Base-by-base conservation (phyloP, 805 yeast genomes). In the Suhomyces xylopsoci region DNA sequence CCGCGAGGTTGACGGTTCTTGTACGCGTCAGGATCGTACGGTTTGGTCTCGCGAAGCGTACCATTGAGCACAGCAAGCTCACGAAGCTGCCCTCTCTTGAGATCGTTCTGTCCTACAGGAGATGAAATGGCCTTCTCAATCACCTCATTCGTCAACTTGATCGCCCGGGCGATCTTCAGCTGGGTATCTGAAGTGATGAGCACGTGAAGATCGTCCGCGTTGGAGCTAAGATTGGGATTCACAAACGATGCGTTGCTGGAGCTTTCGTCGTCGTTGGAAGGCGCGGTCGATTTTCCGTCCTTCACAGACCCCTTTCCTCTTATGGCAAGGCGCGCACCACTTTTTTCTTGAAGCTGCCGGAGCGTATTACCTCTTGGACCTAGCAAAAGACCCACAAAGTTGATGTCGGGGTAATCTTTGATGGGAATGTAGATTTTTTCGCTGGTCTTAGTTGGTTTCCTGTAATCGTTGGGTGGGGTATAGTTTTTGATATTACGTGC, bases 311-410 rank as follows among this genome's bases (percentile, higher is more conserved):
- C 99, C 59, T 88, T 85, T 25, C 99, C 99, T 59, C 99, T 78
- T 48, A 94, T 88, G 2, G 92, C 96, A 54, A 94, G 87, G 58
- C 80, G 82, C 15, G 98, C 97, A 1, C 97, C 97, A 40, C 96
- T 86, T 48, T 87, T 84, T 26, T 82, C 84, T 65, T 93, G 96
- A 68, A 96, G 71, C 60, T 83, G 82, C 55, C 88, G 82, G 60
- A 93, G 71, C 0, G 97, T 93, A 61, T 88, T 87, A 22, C 98
- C 99, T 75, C 99, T 84, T 30, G 99, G 99, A 0, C 99, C 99
- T 48, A 94, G 69, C 19, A 94, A 71, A 49, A 88, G 76, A 0
- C 99, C 99, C 50, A 94, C 88, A 65, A 93, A 93, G 70, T 94
- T 94, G 60, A 94, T 86, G 48, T 87, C 93, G 0, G 98, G 97